Evolutionary conservation across 1,284 basidiomycete species (phyloP).

Genomic region (Melanopsichium pennsylvanicum): DNA sequence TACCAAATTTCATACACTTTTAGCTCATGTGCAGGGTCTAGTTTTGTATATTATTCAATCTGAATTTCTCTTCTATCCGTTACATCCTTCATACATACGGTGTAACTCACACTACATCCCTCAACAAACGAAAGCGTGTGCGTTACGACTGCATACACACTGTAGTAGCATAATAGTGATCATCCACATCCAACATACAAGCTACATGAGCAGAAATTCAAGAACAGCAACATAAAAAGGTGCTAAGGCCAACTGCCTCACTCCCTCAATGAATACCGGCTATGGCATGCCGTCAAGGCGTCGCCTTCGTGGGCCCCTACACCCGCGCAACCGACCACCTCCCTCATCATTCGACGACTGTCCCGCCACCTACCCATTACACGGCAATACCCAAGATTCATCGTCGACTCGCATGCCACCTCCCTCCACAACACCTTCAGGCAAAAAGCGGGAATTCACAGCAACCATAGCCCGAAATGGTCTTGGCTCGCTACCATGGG

Average conservation of each 20-base stretch:
- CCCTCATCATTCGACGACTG: conserved; percentile 10
- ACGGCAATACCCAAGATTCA: background rate
- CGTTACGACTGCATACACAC: no score
- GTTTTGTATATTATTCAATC: background rate
- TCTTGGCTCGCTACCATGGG: conserved; percentile 26
- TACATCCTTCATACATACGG: no score
- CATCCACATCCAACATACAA: no score
- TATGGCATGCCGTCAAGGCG: conserved; percentile 40
- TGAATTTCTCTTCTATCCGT: background rate
- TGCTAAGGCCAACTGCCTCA: background rate
- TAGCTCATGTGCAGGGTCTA: conserved; percentile 8
- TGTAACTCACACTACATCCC: no score
- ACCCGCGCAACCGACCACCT: conserved; percentile 23
- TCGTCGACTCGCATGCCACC: conserved; percentile 14
- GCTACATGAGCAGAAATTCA: background rate
- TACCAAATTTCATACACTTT: background rate
- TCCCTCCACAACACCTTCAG: conserved; percentile 4
- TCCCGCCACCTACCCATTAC: background rate
- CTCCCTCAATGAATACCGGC: conserved; percentile 27
- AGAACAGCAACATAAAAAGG: no score
- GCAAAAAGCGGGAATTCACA: conserved; percentile 35
- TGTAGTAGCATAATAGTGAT: no score
- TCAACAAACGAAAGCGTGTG: no score
- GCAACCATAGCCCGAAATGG: conserved; percentile 23
- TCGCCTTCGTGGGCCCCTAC: conserved; percentile 26